Base-by-base conservation (phyloP, 192 early-diverging fungal species). In the Gaertneriomyces sp. region DNA sequence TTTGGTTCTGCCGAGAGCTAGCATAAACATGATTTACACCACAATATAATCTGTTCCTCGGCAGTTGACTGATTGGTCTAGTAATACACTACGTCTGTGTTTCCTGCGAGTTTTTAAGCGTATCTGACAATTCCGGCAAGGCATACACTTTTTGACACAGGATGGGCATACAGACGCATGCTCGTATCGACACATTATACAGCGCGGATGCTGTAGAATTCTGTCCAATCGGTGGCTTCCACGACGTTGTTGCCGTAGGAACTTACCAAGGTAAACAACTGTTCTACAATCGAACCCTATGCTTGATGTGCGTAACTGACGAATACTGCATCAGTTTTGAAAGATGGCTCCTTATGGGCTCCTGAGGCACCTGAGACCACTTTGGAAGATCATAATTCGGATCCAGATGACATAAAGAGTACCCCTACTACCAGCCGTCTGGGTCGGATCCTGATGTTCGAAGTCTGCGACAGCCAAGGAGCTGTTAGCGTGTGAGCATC, bases 141-240 rank as follows among this genome's bases (percentile, higher is more conserved):
- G 1, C 25, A 2, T 33, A 33, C 25, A 33, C 1, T 33, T 33
- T 33, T 33, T 33, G 25, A 33, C 25, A 33, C 25, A 33, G 25
- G 25, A 33, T 33, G 25, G 1, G 1, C 25, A 33, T 33, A 33
- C 25, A 2, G 2, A 74, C 69, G 10, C 57, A 68, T 12, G 53
- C 57, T 33, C 66, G 64, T 2, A 65, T 81, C 39, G 82, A 84
- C 60, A 84, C 82, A 3, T 53, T 70, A n/a, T 74, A 75, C 64
- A 76, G 77, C 66, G 76, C 79, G 9, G 82, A 84, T 63, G 45
- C 76, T 42, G 76, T 81, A 41, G 82, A 84, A 52, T 84, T 82
- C 65, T 76, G 76, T 63, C 82, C 82, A 4, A 40, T 72, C 19
- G 4, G 46, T 16, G 54, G 14, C 16, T 42, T 20, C 45, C 58